These are phyloP conservation scores for Mycena epipterygia DNA, from an alignment of 768 basidiomycete genomes.

Conservation along the genomic window DNA sequence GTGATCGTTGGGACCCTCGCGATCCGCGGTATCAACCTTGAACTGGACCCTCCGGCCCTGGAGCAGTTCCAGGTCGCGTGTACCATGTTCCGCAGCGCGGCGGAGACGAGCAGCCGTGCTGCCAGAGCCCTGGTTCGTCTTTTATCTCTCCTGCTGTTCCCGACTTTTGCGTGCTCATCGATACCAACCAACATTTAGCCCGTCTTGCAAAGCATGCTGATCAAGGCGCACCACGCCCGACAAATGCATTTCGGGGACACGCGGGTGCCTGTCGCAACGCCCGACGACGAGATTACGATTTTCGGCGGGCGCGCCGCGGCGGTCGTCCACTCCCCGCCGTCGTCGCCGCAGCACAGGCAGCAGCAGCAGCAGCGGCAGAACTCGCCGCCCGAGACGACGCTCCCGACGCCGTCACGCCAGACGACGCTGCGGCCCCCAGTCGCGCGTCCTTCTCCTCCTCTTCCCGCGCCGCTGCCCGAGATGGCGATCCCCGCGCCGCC, in stretches of 20 bases:
- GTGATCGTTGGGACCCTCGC: constrained; percentile 69
- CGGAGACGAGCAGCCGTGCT: constrained; percentile 63
- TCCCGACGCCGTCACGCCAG: not conserved
- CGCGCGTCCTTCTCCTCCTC: not conserved
- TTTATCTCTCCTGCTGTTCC: not conserved
- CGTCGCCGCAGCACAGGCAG: not conserved
- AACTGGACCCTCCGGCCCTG: constrained; percentile 61
- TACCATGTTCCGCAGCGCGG: constrained; percentile 57
- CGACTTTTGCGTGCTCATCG: not conserved
- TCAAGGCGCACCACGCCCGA: constrained; percentile 54
- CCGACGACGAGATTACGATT: constrained; percentile 52
- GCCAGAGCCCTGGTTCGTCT: constrained; percentile 60
- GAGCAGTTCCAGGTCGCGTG: constrained; percentile 63
- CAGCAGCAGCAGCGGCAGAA: too few species aligned
- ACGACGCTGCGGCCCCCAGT: constrained; percentile 5
- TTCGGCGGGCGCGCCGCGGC: constrained; percentile 51
- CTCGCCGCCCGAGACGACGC: constrained; percentile 1
- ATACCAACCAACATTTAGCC: constrained; percentile 50
- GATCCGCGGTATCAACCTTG: constrained; percentile 56
- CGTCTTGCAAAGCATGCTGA: constrained; percentile 59
- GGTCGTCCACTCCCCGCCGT: constrained; percentile 34
- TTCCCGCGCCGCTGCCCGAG: not conserved
- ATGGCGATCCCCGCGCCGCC: constrained; percentile 27
- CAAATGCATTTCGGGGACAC: constrained; percentile 32
- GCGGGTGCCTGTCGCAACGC: constrained; percentile 35